phyloP scores from a whole-genome alignment of 345 rosid species.

The Linum usitatissimum region DNA sequence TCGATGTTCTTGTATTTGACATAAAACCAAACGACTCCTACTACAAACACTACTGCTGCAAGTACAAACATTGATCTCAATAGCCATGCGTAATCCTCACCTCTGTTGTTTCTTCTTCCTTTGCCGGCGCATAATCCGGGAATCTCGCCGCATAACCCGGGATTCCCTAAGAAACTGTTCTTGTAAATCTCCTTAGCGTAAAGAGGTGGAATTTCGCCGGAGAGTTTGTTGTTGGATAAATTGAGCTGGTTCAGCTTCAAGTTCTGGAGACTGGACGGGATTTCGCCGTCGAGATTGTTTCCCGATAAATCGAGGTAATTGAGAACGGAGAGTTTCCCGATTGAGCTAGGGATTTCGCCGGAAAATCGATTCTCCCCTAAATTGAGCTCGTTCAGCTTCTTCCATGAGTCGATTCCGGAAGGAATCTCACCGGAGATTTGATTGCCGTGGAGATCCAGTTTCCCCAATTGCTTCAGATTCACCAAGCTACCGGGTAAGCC shows the following conservation, averaged over 20 bases:
- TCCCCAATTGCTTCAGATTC: conserved; percentile 46
- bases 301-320: conserved; percentile 84
- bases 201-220: conserved; percentile 64
- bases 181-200: conserved; percentile 49
- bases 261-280: conserved; percentile 62
- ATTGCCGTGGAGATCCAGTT: conserved; percentile 68
- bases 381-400: conserved; percentile 73
- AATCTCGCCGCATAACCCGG: conserved; percentile 62
- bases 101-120: conserved; percentile 33
- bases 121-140: conserved; percentile 16
- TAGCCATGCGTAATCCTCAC: conserved; percentile 59
- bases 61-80: conserved; percentile 60
- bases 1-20: conserved; percentile 59
- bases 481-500: conserved; percentile 52
- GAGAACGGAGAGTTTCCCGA: conserved; percentile 62
- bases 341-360: conserved; percentile 55
- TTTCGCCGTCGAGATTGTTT: conserved; percentile 50
- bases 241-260: conserved; percentile 87
- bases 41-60: conserved; percentile 50
- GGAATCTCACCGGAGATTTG: conserved; percentile 64
- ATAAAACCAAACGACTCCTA: conserved; percentile 76
- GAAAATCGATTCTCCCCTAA: conserved; percentile 50
- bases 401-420: conserved; percentile 44
- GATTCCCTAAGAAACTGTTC: conserved; percentile 69
- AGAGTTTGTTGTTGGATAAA: conserved; percentile 56